A percentile compares a stretch with the other conserved stretches of the same genome.
phyloP scores from a whole-genome alignment of 2,329 filamentous ascomycete genomes.

The Sclerotinia spermophila region DNA sequence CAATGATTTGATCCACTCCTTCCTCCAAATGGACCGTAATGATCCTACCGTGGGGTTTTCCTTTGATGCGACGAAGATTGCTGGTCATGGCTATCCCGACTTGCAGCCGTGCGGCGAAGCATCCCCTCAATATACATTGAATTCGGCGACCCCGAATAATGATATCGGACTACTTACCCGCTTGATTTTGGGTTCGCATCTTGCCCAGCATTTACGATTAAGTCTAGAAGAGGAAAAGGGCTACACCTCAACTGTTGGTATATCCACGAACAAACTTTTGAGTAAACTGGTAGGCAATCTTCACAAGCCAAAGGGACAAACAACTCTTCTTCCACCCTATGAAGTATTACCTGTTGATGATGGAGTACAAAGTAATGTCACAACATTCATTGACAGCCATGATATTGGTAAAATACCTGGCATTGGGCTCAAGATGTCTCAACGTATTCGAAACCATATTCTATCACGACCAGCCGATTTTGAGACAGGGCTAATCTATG shows the following conservation, averaged over 20 bases:
- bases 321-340: conserved; percentile 69
- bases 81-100: conserved; percentile 48
- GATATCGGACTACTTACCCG: conserved; percentile 41
- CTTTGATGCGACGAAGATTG: conserved; percentile 68
- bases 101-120: conserved; percentile 13
- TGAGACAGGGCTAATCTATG: conserved; percentile 45
- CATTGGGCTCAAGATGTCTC: conserved; percentile 75
- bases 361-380: conserved; percentile 48
- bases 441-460: conserved; percentile 61
- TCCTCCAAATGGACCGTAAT: conserved; percentile 70
- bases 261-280: conserved; percentile 82
- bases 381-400: conserved; percentile 69
- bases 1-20: conserved; percentile 62
- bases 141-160: conserved; percentile 16
- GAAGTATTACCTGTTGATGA: conserved; percentile 33
- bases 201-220: conserved; percentile 70
- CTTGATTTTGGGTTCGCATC: conserved; percentile 73
- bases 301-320: conserved; percentile 86
- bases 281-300: conserved; percentile 80
- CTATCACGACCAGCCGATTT: conserved; percentile 43
- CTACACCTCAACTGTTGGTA: conserved; percentile 83
- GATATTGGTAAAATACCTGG: conserved; percentile 80
- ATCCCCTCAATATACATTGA: neutral
- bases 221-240: conserved; percentile 72
- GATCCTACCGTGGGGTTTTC: conserved; percentile 78